A percentile compares a stretch with the other conserved stretches of the same genome.
These are phyloP conservation scores for Sclerotinia borealis DNA, from an alignment of 2,329 filamentous ascomycete genomes.

Conservation along the genomic window DNA sequence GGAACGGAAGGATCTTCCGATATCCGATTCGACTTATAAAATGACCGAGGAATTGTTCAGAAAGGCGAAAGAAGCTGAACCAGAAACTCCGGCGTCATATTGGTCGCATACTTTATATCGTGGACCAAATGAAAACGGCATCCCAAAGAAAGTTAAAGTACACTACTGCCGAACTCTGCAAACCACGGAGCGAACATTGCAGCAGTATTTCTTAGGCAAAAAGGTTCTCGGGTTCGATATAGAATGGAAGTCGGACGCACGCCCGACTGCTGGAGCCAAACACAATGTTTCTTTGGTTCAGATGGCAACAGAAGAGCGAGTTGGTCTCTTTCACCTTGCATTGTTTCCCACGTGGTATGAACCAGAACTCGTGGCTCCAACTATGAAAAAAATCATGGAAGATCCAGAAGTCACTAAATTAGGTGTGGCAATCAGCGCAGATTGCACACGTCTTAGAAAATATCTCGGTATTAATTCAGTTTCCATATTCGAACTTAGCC, in stretches of 20 bases:
- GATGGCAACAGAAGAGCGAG: slow-evolving; percentile 67
- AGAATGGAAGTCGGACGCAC: slow-evolving; percentile 65
- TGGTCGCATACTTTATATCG: slow-evolving; percentile 68
- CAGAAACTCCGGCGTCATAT: slow-evolving; percentile 45
- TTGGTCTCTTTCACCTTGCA: slow-evolving; percentile 78
- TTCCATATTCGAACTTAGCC: slow-evolving; percentile 74
- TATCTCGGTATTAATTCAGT: slow-evolving; percentile 57
- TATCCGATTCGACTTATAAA: slow-evolving; percentile 40
- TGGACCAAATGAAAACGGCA: slow-evolving; percentile 36
- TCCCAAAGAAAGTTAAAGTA: slow-evolving; percentile 53
- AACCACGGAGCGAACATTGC: slow-evolving; percentile 59
- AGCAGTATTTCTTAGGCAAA: slow-evolving; percentile 59
- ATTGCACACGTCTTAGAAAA: slow-evolving; percentile 62
- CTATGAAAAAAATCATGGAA: slow-evolving; percentile 67
- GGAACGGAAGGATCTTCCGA: slow-evolving; percentile 32
- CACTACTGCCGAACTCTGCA: slow-evolving; percentile 70
- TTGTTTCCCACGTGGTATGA: slow-evolving; percentile 48
- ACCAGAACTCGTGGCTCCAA: slow-evolving; percentile 60
- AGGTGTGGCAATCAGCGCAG: slow-evolving; percentile 70
- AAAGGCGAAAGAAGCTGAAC: slow-evolving; percentile 42
- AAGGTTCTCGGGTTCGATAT: slow-evolving; percentile 80
- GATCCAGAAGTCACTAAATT: slow-evolving; percentile 63
- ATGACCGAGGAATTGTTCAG: slow-evolving; percentile 42
- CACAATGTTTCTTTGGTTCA: slow-evolving; percentile 77
- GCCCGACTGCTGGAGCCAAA: slow-evolving; percentile 45